Conservation (phyloP, 805 yeast species). For the Metschnikowia cubensis region DNA sequence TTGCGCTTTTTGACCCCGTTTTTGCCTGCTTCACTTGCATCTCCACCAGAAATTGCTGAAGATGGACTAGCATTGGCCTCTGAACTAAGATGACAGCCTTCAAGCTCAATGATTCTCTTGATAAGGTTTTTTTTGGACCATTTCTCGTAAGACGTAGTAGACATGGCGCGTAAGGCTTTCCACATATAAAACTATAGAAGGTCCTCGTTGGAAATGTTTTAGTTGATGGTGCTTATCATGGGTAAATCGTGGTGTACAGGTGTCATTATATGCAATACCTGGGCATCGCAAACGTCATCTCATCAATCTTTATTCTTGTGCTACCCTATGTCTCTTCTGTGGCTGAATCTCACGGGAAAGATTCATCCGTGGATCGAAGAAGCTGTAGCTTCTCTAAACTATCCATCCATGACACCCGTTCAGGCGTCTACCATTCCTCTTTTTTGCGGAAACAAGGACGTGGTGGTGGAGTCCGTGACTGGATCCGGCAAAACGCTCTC, state of each 20-base stretch:
- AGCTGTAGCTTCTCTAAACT: slow-evolving; percentile 74
- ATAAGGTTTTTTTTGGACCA: slow-evolving; percentile 71
- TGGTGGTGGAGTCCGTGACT: slow-evolving; percentile 94
- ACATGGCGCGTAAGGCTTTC: slow-evolving; percentile 1
- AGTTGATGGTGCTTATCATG: too few relatives aligned
- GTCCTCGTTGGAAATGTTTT: not conserved
- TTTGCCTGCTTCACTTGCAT: not conserved
- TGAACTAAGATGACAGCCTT: slow-evolving; percentile 20
- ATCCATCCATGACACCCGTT: slow-evolving; percentile 86
- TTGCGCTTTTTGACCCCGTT: slow-evolving; percentile 19
- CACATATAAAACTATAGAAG: not conserved
- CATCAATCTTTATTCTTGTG: not conserved
- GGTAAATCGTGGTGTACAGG: not conserved
- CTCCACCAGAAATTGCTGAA: not conserved
- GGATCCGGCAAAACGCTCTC: slow-evolving; percentile 99
- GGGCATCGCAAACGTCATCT: not conserved
- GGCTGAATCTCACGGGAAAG: slow-evolving; percentile 53
- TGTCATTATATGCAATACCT: not conserved
- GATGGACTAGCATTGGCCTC: not conserved
- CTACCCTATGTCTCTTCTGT: slow-evolving; percentile 40
- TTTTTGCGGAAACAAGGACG: slow-evolving; percentile 81
- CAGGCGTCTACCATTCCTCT: slow-evolving; percentile 94
- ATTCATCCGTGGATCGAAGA: slow-evolving; percentile 68
- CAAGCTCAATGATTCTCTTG: slow-evolving; percentile 53
- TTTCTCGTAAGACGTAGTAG: slow-evolving; percentile 34